A percentile compares a stretch with the other conserved stretches of the same genome.
Evolutionary conservation across 805 yeast genomes (phyloP).

Genomic region (Kuraishia cidri): DNA sequence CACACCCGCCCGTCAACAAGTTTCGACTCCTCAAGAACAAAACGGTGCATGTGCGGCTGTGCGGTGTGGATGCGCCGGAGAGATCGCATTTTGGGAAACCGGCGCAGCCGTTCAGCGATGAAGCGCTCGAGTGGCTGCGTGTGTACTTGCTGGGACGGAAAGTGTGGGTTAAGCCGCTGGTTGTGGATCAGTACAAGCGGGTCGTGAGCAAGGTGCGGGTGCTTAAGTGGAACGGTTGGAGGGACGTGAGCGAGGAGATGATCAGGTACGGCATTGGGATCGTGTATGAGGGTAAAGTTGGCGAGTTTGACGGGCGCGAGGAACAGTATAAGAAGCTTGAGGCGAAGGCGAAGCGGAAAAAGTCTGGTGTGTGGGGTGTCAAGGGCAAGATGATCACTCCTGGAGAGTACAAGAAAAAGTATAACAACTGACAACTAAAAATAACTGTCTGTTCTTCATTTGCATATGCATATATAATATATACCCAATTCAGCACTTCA

Average conservation of each 20-base stretch:
- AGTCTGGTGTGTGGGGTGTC: conserved; percentile 64
- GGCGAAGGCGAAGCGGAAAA: conserved; percentile 41
- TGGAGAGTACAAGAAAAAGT: conserved; percentile 59
- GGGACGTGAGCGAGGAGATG: conserved; percentile 86
- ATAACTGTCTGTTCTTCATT: not conserved
- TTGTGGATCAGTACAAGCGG: conserved; percentile 82
- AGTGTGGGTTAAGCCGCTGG: conserved; percentile 69
- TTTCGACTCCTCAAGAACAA: conserved; percentile 40
- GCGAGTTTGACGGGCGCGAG: conserved; percentile 81
- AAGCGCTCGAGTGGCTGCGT: conserved; percentile 75
- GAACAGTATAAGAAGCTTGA: conserved; percentile 51
- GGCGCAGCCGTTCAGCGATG: conserved; percentile 81
- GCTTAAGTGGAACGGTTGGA: conserved; percentile 55
- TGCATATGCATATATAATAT: not conserved
- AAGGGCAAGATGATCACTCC: conserved; percentile 52
- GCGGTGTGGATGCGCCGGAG: conserved; percentile 98
- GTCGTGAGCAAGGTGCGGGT: conserved; percentile 71
- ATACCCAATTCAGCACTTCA: conserved; percentile 51
- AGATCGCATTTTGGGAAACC: conserved; percentile 90
- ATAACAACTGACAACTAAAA: too few species aligned
- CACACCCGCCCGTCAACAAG: conserved; percentile 45
- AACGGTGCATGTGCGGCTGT: conserved; percentile 74
- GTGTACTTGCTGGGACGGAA: conserved; percentile 53
- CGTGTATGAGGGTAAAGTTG: conserved; percentile 74
- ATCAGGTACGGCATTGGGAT: conserved; percentile 73